Conservation (phyloP, 2,329 filamentous ascomycete species). For the Diaporthe destruens region DNA sequence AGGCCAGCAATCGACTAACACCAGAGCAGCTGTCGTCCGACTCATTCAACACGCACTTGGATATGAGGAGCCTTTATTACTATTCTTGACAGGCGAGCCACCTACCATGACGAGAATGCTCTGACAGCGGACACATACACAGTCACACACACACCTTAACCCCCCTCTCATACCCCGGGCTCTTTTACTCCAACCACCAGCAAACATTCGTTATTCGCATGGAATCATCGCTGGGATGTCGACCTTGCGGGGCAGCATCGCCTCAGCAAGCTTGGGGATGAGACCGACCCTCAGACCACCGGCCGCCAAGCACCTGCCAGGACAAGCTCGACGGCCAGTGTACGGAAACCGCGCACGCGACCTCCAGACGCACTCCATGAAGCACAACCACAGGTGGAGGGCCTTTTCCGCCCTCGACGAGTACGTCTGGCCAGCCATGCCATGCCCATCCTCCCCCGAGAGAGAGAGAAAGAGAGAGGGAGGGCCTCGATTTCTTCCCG, state of each 20-base stretch:
- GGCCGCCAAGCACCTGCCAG: conserved; percentile 13
- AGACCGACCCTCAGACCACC: conserved; percentile 12
- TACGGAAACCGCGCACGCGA: conserved; percentile 29
- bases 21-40: conserved; percentile 7
- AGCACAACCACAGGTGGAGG: conserved; percentile 65
- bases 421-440: conserved; percentile 56
- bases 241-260: conserved; percentile 37
- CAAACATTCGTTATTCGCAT: conserved; percentile 34
- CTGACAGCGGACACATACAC: neutral
- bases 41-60: conserved; percentile 1
- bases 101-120: neutral
- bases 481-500: conserved; percentile 36
- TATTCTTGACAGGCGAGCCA: neutral
- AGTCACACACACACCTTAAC: no score
- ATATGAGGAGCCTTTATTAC: neutral
- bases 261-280: conserved; percentile 32
- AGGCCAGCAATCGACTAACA: neutral
- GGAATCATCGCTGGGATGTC: conserved; percentile 40
- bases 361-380: conserved; percentile 41
- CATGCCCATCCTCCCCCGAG: conserved; percentile 18
- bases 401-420: conserved; percentile 74
- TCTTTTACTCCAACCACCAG: neutral
- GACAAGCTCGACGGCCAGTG: conserved; percentile 33
- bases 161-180: neutral
- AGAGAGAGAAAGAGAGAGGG: neutral